Evolutionary conservation across 1,284 basidiomycete genomes (phyloP).

Genomic region (Puccinia triticina): DNA sequence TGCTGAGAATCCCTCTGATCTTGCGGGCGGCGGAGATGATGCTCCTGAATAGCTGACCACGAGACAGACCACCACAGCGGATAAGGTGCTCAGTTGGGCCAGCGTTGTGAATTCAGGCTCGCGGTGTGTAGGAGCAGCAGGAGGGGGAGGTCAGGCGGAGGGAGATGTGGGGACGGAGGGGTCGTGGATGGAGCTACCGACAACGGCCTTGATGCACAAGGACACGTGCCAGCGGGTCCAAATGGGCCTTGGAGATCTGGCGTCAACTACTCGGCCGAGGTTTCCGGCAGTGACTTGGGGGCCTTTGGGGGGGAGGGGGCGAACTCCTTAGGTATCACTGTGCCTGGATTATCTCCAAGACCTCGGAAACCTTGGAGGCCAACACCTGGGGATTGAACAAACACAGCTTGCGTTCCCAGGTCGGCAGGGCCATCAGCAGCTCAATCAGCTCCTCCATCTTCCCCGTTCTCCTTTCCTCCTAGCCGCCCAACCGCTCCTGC

Average conservation of each 20-base stretch:
- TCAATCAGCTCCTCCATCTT: constrained; percentile 71
- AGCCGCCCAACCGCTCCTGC: constrained; percentile 69
- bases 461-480: constrained; percentile 52
- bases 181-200: neutral
- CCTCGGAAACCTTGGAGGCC: constrained; percentile 75
- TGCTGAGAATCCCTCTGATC: too few species aligned
- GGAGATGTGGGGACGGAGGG: neutral
- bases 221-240: neutral
- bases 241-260: neutral
- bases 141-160: neutral
- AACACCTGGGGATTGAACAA: constrained; percentile 82
- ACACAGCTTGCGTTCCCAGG: constrained; percentile 83
- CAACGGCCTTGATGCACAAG: constrained; percentile 16
- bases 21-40: too few species aligned
- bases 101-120: neutral
- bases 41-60: too few species aligned
- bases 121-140: neutral
- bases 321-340: constrained; percentile 72
- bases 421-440: constrained; percentile 78
- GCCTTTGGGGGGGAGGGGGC: neutral
- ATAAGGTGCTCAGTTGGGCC: neutral
- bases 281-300: too few species aligned
- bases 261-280: neutral
- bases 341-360: constrained; percentile 68
- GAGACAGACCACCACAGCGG: neutral